Evolutionary conservation across 371 early-diverging fungal genomes (phyloP).

Genomic region (Apophysomyces variabilis): DNA sequence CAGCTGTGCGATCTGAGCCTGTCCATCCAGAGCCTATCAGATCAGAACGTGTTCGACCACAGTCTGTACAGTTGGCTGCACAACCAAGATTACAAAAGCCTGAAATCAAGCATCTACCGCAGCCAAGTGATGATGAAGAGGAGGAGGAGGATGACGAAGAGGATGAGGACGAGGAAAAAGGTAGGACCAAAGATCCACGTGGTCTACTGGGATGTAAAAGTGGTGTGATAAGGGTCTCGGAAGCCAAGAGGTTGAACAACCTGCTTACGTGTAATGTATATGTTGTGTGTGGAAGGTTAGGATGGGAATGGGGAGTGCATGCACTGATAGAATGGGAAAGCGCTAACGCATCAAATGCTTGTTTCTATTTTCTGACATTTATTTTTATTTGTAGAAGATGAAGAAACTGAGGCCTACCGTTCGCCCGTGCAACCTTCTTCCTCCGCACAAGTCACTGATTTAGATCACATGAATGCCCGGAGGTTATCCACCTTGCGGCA

Average conservation of each 20-base stretch:
- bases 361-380: conserved; percentile 13
- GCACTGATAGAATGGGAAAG: neutral
- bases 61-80: neutral
- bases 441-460: conserved; percentile 10
- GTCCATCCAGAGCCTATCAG: neutral
- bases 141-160: conserved; percentile 23
- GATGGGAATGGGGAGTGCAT: conserved; percentile 3
- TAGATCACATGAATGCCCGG: conserved; percentile 21
- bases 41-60: neutral
- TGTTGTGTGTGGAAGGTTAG: neutral
- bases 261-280: neutral
- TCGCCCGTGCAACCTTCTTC: conserved; percentile 1
- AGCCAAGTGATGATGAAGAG: conserved; percentile 34
- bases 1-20: neutral
- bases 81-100: neutral
- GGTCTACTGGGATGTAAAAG: neutral
- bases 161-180: neutral
- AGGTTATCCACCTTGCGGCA: conserved; percentile 35
- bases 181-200: conserved; percentile 12
- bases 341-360: conserved; percentile 3
- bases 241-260: too few relatives aligned
- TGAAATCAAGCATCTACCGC: conserved; percentile 9
- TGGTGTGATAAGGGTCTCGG: conserved; percentile 1
- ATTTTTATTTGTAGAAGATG: neutral
- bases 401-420: conserved; percentile 2